These are phyloP conservation scores for Helicostylum pulchrum DNA, from an alignment of 192 early-diverging fungal species.

Conservation along the genomic window DNA sequence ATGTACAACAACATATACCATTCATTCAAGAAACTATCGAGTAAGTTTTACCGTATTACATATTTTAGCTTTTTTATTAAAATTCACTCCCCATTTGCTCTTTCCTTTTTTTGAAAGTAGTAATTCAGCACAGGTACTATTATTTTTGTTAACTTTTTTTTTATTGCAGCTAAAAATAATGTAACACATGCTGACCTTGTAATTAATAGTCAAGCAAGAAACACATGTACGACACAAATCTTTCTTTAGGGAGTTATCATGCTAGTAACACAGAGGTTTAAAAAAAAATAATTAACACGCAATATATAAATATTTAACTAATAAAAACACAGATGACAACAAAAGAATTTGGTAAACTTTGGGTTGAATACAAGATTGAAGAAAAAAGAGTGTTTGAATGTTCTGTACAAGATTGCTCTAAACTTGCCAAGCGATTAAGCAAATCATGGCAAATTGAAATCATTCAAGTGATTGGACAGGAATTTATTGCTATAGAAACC, in stretches of 20 bases:
- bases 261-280: no score
- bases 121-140: no score
- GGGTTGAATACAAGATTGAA: conserved; percentile 8
- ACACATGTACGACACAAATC: no score
- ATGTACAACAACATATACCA: not conserved
- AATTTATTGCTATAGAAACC: conserved; percentile 19
- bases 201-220: no score
- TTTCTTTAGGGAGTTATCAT: no score
- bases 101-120: no score
- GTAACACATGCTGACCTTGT: no score
- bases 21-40: not conserved
- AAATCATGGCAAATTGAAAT: conserved; percentile 2
- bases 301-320: not conserved
- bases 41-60: not conserved
- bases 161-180: no score
- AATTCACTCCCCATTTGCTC: no score
- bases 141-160: no score
- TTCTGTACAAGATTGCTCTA: not conserved
- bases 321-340: conserved; percentile 5
- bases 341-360: conserved; percentile 19
- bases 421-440: conserved; percentile 2
- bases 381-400: conserved; percentile 9
- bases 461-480: conserved; percentile 21
- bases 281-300: no score
- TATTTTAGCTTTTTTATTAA: no score